Evolutionary conservation across 2,329 filamentous ascomycete species (phyloP).

Genomic region (Elsinoe batatas): DNA sequence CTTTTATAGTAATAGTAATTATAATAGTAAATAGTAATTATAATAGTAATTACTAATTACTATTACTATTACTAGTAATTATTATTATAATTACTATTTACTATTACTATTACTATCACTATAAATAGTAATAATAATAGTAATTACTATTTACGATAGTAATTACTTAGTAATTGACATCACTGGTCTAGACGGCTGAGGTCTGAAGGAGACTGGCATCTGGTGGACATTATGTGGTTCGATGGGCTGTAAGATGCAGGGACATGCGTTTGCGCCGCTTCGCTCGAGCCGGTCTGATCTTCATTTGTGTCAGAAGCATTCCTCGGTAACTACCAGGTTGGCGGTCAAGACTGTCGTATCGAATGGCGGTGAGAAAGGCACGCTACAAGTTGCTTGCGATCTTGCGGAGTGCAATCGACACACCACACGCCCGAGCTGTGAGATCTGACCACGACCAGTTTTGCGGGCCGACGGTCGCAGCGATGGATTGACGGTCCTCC

Average conservation of each 20-base stretch:
- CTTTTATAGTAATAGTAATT: no score
- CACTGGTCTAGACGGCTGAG: background rate
- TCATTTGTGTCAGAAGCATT: conserved; percentile 6
- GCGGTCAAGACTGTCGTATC: conserved; percentile 4
- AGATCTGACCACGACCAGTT: no score
- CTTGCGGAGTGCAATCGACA: background rate
- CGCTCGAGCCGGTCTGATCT: conserved; percentile 7
- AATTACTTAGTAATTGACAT: no score
- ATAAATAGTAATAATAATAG: no score
- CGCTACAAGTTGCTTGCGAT: background rate
- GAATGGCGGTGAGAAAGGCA: conserved; percentile 3
- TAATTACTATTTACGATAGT: no score
- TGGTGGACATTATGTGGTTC: no score
- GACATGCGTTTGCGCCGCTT: background rate
- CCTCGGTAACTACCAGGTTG: conserved; percentile 8
- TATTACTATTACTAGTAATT: no score
- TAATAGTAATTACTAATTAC: no score
- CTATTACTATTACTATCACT: no score
- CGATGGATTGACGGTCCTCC: conserved; percentile 6
- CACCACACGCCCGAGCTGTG: background rate
- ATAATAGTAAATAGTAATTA: no score
- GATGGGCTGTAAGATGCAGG: background rate
- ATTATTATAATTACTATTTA: no score
- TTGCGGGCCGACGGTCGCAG: conserved; percentile 5
- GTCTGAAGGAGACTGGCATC: background rate